phyloP scores from a whole-genome alignment of 768 basidiomycete genomes.

The Agrocybe praecox region DNA sequence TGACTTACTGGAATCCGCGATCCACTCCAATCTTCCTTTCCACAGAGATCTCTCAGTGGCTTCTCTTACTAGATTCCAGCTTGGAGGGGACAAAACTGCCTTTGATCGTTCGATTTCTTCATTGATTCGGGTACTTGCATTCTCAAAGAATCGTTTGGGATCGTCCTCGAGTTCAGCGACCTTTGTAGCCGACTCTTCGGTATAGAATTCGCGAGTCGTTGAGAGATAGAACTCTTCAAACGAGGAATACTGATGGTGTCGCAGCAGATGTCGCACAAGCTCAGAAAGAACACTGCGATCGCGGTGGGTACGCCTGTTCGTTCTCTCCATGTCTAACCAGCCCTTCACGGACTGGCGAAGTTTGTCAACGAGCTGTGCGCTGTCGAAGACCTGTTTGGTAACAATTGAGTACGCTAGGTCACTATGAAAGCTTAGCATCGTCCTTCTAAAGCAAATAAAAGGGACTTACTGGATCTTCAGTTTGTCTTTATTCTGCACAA shows the following conservation, averaged over 20 bases:
- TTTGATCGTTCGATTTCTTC: conserved; percentile 62
- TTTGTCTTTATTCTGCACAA: conserved; percentile 40
- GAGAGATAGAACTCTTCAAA: conserved; percentile 62
- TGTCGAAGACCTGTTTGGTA: conserved; percentile 49
- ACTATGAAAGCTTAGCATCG: conserved; percentile 31
- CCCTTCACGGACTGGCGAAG: conserved; percentile 46
- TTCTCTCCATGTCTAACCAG: conserved; percentile 62
- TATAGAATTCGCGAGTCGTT: conserved; percentile 55
- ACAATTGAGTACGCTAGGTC: conserved; percentile 63
- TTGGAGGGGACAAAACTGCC: conserved; percentile 50
- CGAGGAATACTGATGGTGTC: conserved; percentile 57
- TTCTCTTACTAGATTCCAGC: conserved; percentile 52
- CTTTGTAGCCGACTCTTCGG: conserved; percentile 45
- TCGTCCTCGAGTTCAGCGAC: conserved; percentile 38
- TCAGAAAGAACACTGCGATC: conserved; percentile 42
- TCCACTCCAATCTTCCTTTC: conserved; percentile 38
- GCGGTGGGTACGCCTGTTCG: conserved; percentile 39
- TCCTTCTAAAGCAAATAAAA: background rate
- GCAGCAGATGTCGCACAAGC: conserved; percentile 60
- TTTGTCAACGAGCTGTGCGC: conserved; percentile 40
- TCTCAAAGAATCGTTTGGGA: conserved; percentile 56
- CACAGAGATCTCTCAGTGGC: conserved; percentile 58
- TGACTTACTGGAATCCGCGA: conserved; percentile 33
- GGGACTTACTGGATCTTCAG: conserved; percentile 47
- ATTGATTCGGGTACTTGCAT: conserved; percentile 44